phyloP scores from a whole-genome alignment of 2,329 filamentous ascomycete species.

The Colletotrichum australisinense region DNA sequence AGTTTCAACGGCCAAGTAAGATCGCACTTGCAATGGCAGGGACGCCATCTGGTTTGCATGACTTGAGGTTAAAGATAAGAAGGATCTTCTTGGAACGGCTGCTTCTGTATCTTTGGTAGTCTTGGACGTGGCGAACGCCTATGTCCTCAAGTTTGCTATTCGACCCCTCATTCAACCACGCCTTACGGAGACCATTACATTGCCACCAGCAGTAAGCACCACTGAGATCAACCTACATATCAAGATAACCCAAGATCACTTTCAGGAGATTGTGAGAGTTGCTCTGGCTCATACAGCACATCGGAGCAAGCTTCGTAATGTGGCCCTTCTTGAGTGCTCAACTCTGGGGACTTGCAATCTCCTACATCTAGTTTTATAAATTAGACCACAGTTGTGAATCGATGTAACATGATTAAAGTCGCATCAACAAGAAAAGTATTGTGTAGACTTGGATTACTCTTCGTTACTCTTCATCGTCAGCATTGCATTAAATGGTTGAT shows the following conservation, averaged over 20 bases:
- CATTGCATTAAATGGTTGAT: neutral
- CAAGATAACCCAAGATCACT: neutral
- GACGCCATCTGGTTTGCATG: neutral
- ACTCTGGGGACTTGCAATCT: neutral
- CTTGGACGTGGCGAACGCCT: neutral
- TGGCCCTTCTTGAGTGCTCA: neutral
- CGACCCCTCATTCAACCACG: too few relatives aligned
- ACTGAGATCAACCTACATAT: neutral
- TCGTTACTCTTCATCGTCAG: neutral
- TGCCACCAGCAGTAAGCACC: neutral
- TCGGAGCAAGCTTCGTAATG: too few relatives aligned
- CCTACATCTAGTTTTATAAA: neutral
- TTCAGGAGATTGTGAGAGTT: neutral
- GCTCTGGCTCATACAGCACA: too few relatives aligned
- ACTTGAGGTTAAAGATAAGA: neutral
- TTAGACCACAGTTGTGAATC: neutral
- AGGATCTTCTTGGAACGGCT: neutral
- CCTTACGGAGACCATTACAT: neutral
- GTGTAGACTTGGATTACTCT: neutral
- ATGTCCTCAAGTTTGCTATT: neutral
- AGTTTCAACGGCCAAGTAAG: neutral
- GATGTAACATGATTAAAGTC: neutral
- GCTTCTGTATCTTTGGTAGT: neutral
- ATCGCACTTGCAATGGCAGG: neutral
- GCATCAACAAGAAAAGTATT: too few relatives aligned